These are phyloP conservation scores for Botrytis paeoniae DNA, from an alignment of 2,329 filamentous ascomycete genomes.

Conservation along the genomic window DNA sequence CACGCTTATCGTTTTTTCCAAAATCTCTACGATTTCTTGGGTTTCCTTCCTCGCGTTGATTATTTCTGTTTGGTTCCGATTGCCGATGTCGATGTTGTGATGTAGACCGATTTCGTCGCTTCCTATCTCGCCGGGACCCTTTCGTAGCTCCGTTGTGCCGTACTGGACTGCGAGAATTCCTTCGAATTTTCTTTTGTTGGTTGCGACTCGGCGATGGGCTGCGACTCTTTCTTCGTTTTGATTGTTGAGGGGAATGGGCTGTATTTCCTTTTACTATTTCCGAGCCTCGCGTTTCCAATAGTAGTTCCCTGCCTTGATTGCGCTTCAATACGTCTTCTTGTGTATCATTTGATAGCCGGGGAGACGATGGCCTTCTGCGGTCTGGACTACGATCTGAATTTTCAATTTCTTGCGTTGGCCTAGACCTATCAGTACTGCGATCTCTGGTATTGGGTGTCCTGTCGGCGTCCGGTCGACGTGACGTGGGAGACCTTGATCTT, in stretches of 20 bases:
- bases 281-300: constrained; percentile 37
- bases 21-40: constrained; percentile 33
- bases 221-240: constrained; percentile 38
- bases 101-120: constrained; percentile 33
- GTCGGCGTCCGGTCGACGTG: constrained; percentile 38
- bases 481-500: constrained; percentile 40
- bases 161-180: constrained; percentile 35
- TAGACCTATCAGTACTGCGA: constrained; percentile 35
- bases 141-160: constrained; percentile 29
- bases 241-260: constrained; percentile 36
- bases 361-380: constrained; percentile 34
- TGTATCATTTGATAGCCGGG: constrained; percentile 34
- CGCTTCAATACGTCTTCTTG: constrained; percentile 37
- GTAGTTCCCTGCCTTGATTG: constrained; percentile 38
- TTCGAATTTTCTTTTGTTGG: constrained; percentile 37
- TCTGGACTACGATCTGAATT: constrained; percentile 35
- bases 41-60: constrained; percentile 27
- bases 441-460: constrained; percentile 35
- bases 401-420: constrained; percentile 31
- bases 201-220: constrained; percentile 37
- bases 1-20: constrained; percentile 30
- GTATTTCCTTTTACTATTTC: constrained; percentile 35
- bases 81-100: constrained; percentile 34
- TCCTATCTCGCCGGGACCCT: constrained; percentile 31
- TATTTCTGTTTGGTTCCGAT: constrained; percentile 28